Percentiles rank a stretch among this genome's conserved stretches.
phyloP scores from a whole-genome alignment of 352 stramenopile species.

The Globisporangium radiosum region DNA sequence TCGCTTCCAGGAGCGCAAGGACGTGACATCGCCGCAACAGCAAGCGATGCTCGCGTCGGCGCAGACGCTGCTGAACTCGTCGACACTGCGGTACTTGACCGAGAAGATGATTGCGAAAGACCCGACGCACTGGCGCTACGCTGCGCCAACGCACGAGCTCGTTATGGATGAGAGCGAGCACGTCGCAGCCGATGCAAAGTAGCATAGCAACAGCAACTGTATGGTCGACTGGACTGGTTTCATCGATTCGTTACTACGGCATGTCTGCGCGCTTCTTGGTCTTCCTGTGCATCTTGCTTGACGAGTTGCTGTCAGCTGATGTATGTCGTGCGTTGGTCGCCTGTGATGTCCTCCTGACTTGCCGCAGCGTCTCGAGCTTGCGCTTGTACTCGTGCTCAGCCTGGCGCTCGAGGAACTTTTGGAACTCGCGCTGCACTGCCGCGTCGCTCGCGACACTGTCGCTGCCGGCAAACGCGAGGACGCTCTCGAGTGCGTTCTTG shows the following conservation, averaged over 20 bases:
- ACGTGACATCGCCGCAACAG: constrained; percentile 3
- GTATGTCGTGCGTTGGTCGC: not conserved
- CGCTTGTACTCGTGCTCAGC: constrained; percentile 47
- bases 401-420: constrained; percentile 41
- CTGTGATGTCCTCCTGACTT: constrained; percentile 32
- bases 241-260: too few relatives aligned
- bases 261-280: not conserved
- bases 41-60: constrained; percentile 7
- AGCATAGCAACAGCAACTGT: not conserved
- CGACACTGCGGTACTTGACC: constrained; percentile 45
- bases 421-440: constrained; percentile 14
- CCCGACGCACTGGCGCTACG: constrained; percentile 13
- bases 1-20: constrained; percentile 31
- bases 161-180: constrained; percentile 23
- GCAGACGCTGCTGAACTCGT: constrained; percentile 50
- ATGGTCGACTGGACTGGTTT: not conserved
- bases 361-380: constrained; percentile 37
- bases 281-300: constrained; percentile 5
- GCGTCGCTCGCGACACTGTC: constrained; percentile 8
- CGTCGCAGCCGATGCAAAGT: constrained; percentile 27
- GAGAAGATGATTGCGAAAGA: constrained; percentile 48
- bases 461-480: constrained; percentile 14
- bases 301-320: not conserved
- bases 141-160: constrained; percentile 22
- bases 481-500: constrained; percentile 45